Evolutionary conservation across 1,139 yeast genomes (phyloP).

Genomic region (Saccharomyces hybrid): DNA sequence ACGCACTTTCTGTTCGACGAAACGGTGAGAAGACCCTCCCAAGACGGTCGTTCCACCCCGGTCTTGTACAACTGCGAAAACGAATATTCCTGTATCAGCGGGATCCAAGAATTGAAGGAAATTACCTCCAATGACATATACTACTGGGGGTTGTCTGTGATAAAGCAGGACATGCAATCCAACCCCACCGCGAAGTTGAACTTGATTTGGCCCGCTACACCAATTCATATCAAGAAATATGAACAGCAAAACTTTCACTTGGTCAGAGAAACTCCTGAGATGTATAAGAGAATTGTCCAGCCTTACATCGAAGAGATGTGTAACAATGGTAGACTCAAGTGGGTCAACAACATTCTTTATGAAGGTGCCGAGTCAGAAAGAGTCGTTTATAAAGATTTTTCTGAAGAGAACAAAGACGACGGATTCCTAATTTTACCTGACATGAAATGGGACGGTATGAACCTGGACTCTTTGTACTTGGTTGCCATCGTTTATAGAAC

Average conservation of each 20-base stretch:
- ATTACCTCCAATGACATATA: slow-evolving; percentile 75
- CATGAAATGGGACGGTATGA: slow-evolving; percentile 89
- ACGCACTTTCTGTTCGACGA: slow-evolving; percentile 44
- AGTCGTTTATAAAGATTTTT: slow-evolving; percentile 36
- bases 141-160: slow-evolving; percentile 61
- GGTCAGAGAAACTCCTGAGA: slow-evolving; percentile 72
- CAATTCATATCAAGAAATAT: slow-evolving; percentile 72
- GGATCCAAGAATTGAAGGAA: slow-evolving; percentile 36
- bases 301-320: slow-evolving; percentile 75
- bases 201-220: slow-evolving; percentile 84
- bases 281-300: slow-evolving; percentile 51
- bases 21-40: slow-evolving; percentile 18
- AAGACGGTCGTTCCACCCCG: slow-evolving; percentile 19
- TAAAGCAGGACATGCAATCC: slow-evolving; percentile 41
- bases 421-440: slow-evolving; percentile 67
- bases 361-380: slow-evolving; percentile 81
- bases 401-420: slow-evolving; percentile 35
- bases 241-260: slow-evolving; percentile 49
- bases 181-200: slow-evolving; percentile 65
- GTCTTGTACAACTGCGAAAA: slow-evolving; percentile 25
- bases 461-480: slow-evolving; percentile 62
- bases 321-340: slow-evolving; percentile 63
- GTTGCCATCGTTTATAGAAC: slow-evolving; percentile 66
- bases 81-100: slow-evolving; percentile 28
- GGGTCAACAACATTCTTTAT: slow-evolving; percentile 83